Percentiles rank a stretch among this genome's conserved stretches.
Evolutionary conservation across 306 rosid species (phyloP).

Genomic region (Canavalia gladiata): DNA sequence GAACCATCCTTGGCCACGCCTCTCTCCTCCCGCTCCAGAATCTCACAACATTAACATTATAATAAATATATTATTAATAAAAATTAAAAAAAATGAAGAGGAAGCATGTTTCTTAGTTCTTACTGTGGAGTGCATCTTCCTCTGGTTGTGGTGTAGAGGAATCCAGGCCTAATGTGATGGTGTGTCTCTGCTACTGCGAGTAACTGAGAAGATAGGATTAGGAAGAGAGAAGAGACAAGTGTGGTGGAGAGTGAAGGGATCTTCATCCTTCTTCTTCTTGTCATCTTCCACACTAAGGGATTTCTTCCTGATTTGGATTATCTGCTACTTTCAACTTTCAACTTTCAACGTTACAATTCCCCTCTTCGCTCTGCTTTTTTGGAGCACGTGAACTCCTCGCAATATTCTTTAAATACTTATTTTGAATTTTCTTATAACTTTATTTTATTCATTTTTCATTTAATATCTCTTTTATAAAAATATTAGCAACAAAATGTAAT

Average conservation of each 20-base stretch:
- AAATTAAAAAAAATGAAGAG: too few species aligned
- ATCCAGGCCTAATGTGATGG: constrained; percentile 58
- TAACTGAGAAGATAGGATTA: constrained; percentile 4
- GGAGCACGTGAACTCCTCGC: too few species aligned
- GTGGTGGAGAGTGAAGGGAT: neutral
- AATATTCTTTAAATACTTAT: too few species aligned
- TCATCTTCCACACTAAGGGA: neutral
- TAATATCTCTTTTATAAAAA: too few species aligned
- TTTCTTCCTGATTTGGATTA: neutral
- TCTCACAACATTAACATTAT: constrained; percentile 41
- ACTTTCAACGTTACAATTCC: too few species aligned
- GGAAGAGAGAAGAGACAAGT: constrained; percentile 41
- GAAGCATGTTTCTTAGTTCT: neutral
- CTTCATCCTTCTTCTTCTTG: neutral
- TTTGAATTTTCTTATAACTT: too few species aligned
- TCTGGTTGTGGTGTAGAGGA: constrained; percentile 68
- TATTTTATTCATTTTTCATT: too few species aligned
- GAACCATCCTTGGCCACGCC: constrained; percentile 91
- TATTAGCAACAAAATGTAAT: too few species aligned
- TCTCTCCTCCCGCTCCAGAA: constrained; percentile 84
- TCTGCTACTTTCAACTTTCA: neutral
- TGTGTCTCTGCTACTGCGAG: neutral
- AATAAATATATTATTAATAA: too few species aligned
- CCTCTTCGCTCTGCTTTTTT: too few species aligned
- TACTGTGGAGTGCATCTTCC: constrained; percentile 88